Evolutionary conservation across 2,329 filamentous ascomycete species (phyloP), one percentile per base, ranked within the genome.

Genomic region (Diaporthe sp.): DNA sequence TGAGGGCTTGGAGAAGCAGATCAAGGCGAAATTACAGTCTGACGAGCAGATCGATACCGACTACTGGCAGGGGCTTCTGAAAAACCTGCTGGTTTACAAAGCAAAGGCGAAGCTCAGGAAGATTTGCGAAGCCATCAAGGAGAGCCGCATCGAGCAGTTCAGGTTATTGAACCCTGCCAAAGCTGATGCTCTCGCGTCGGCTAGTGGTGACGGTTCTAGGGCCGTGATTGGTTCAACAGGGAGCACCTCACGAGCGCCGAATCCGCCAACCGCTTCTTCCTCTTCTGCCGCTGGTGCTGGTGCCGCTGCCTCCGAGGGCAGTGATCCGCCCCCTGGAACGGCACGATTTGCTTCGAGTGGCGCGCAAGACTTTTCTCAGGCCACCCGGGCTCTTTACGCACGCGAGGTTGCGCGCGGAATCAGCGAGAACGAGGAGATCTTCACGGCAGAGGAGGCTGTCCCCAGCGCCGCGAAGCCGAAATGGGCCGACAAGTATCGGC

Each of bases 31-130:
- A 85, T 86, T 99, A 63, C 89, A 92, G 70, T 97, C 95, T 10
- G 93, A 98, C 81, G 96, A 98, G 80, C 92, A 94, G 51, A 96
- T 99, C 77, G 97, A 99, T 83, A 95, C 94, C 3, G 97, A 99
- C 84, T 99, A 98, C 82, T 99, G 97, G 97, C 95, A 97, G 81
- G 94, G 98, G 81, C 87, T 99, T 22, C 87, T 99, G 75, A 92
- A 92, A 77, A 97, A 93, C 81, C 86, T 99, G 76, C 88, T 94
- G 9, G 92, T 98, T 1, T 98, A 94, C 92, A 98, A 98, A 85
- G 95, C 97, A 44, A 95, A 94, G 82, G 95, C 95, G 2, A 95
- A 93, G 82, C 85, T 99, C 70, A 92, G 92, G 77, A 92, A 91
- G 76, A 92, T 98, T 22, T 96, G 93, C 77, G 91, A 94, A 77